Base-by-base conservation (phyloP, 192 early-diverging fungal species). In the Coemansia sp. region DNA sequence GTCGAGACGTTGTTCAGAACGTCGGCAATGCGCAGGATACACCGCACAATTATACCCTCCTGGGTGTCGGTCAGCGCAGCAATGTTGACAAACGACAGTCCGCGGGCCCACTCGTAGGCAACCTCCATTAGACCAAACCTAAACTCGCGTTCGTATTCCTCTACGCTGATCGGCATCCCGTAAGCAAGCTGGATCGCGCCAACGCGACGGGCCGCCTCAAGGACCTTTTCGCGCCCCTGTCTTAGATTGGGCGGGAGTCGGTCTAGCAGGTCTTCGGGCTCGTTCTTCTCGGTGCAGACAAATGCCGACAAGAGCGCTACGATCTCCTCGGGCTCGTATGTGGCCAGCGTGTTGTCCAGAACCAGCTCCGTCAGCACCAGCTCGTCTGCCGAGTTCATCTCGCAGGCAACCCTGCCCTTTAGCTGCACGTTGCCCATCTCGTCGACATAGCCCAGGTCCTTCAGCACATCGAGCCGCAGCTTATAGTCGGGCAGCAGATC, bases 91-190 rank as follows among this genome's bases (percentile, higher is more conserved):
- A 98, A 98, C 10, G 86, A 83, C 82, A 93, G 81, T 11, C 93
- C 93, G n/a, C 86, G 77, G 14, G 95, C 97, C 97, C 95, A 99
- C 77, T 97, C 95, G 75, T 99, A 95, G 1, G 95, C 94, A 6
- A 94, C 97, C 74, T 99, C 93, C 20, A 95, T 91, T 53, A 99
- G 76, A 2, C 92, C 93, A 79, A 95, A 94, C 50, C 88, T 79
- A 55, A 98, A 71, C 71, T 77, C 79, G 50, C 75, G 71, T 60
- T 63, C 58, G 57, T 74, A 74, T 61, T 75, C 78, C 22, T 81
- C 78, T 1, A 73, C 55, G 53, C 68, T 73, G 28, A 82, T 42
- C 2, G 72, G 71, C 27, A 97, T 71, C 2, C 91, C 91, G 64
- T 85, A 89, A 6, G 72, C 78, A 14, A 81, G 73, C 66, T 98